Conservation (phyloP, 352 stramenopile species). For the Globisporangium solare region DNA sequence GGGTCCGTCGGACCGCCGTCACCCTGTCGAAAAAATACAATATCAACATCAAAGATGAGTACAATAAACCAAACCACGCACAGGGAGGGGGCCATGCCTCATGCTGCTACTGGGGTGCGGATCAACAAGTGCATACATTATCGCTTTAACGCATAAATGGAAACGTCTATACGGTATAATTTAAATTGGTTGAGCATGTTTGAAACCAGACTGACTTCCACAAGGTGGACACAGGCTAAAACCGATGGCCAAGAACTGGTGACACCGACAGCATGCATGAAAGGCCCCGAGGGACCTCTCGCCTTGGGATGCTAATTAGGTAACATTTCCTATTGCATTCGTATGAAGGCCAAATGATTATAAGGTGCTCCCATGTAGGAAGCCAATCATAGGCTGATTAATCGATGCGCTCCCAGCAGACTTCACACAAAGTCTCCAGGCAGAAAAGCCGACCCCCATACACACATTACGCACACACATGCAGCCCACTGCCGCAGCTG, state of each 20-base stretch:
- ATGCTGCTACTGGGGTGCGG: too few relatives aligned
- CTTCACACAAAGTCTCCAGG: background rate
- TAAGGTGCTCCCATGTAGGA: constrained; percentile 12
- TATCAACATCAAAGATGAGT: background rate
- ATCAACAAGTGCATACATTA: too few relatives aligned
- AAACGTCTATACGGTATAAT: constrained; percentile 6
- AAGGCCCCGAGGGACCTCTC: constrained; percentile 14
- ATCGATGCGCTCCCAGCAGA: constrained; percentile 55
- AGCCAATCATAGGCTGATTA: constrained; percentile 85
- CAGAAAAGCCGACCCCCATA: constrained; percentile 9
- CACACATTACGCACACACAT: constrained; percentile 15
- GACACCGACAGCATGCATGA: constrained; percentile 48
- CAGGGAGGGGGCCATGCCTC: too few relatives aligned
- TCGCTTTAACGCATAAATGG: background rate
- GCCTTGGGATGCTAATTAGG: constrained; percentile 84
- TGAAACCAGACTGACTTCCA: constrained; percentile 85
- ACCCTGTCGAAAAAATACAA: constrained; percentile 33
- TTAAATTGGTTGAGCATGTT: constrained; percentile 36
- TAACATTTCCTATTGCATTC: constrained; percentile 80
- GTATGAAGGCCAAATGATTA: constrained; percentile 89
- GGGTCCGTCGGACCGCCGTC: constrained; percentile 71
- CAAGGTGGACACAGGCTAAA: constrained; percentile 57
- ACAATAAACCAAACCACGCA: background rate
- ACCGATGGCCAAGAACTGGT: constrained; percentile 81
- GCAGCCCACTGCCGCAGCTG: constrained; percentile 1